Conservation (phyloP, 164 flowering plant species). For the Hamamelis virginiana region DNA sequence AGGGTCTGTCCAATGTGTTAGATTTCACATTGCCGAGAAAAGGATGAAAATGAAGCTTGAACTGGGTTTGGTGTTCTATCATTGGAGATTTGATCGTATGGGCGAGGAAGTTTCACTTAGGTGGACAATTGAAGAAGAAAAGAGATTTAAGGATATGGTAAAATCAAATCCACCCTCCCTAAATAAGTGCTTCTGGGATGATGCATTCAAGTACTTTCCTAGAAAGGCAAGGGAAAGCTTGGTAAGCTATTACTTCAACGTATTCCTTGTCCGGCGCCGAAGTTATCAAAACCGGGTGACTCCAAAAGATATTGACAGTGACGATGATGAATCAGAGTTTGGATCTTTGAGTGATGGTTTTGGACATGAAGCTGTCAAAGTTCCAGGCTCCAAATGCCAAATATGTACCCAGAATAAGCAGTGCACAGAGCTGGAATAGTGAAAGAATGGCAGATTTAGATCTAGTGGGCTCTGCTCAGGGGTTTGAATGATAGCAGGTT, state of each 20-base stretch:
- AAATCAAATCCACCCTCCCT: slow-evolving; percentile 10
- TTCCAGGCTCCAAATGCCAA: slow-evolving; percentile 14
- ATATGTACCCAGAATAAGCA: slow-evolving; percentile 35
- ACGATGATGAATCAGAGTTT: slow-evolving; percentile 39
- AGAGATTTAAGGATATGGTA: slow-evolving; percentile 32
- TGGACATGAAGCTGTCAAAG: slow-evolving; percentile 26
- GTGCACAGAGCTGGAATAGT: slow-evolving; percentile 28
- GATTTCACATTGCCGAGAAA: slow-evolving; percentile 47
- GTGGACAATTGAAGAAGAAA: slow-evolving; percentile 43
- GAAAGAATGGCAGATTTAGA: neutral
- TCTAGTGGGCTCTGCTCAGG: neutral
- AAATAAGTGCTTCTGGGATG: slow-evolving; percentile 19
- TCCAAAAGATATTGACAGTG: slow-evolving; percentile 37
- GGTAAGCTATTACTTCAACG: slow-evolving; percentile 47
- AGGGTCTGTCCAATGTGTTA: slow-evolving; percentile 40
- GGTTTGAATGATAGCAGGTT: neutral
- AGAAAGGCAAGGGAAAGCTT: slow-evolving; percentile 24
- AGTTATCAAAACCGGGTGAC: slow-evolving; percentile 44
- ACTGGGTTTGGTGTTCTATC: slow-evolving; percentile 35
- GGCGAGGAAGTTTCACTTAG: slow-evolving; percentile 44
- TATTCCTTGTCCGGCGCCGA: slow-evolving; percentile 30
- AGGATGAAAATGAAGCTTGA: slow-evolving; percentile 39
- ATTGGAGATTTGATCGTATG: slow-evolving; percentile 38
- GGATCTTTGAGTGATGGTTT: slow-evolving; percentile 30
- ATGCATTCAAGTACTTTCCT: slow-evolving; percentile 18